Percentiles rank a stretch among this genome's conserved stretches.
These are phyloP conservation scores for Arthrinium puccinioides DNA, from an alignment of 2,329 filamentous ascomycete species.

Conservation along the genomic window DNA sequence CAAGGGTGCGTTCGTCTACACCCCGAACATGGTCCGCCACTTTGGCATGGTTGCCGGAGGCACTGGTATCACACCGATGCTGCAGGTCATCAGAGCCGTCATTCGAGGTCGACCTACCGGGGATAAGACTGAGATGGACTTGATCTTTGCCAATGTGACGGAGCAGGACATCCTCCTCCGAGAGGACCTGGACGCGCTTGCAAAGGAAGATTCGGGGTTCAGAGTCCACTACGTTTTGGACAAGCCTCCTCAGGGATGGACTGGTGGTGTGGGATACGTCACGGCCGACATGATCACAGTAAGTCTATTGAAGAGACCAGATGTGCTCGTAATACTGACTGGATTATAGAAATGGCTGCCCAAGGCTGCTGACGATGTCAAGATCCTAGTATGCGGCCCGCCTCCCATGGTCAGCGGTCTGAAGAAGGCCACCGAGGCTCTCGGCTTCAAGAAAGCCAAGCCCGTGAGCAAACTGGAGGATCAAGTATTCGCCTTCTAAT, in stretches of 20 bases:
- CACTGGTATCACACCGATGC: slow-evolving; percentile 97
- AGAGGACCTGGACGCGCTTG: slow-evolving; percentile 80
- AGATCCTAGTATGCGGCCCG: slow-evolving; percentile 89
- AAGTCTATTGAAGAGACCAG: too few relatives aligned
- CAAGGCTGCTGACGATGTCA: slow-evolving; percentile 76
- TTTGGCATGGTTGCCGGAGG: slow-evolving; percentile 98
- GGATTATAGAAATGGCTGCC: slow-evolving; percentile 67
- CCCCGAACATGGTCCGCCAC: slow-evolving; percentile 89
- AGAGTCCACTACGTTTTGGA: slow-evolving; percentile 92
- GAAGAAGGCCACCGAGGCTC: slow-evolving; percentile 87
- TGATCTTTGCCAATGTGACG: slow-evolving; percentile 97
- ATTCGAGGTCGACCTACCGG: slow-evolving; percentile 70
- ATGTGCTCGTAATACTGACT: slow-evolving; percentile 15
- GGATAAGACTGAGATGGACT: slow-evolving; percentile 81
- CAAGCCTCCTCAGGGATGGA: slow-evolving; percentile 89
- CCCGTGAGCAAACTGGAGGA: slow-evolving; percentile 97
- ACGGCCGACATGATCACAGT: slow-evolving; percentile 93
- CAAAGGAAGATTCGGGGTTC: slow-evolving; percentile 71
- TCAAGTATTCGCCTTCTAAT: slow-evolving; percentile 95
- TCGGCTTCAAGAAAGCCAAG: slow-evolving; percentile 87
- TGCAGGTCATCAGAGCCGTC: slow-evolving; percentile 90
- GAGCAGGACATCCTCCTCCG: slow-evolving; percentile 85
- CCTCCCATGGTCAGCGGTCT: slow-evolving; percentile 94
- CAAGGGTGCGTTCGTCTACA: slow-evolving; percentile 97
- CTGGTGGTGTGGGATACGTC: slow-evolving; percentile 88